Conservation (phyloP, 2,329 filamentous ascomycete genomes). For the Claviceps quebecensis region DNA sequence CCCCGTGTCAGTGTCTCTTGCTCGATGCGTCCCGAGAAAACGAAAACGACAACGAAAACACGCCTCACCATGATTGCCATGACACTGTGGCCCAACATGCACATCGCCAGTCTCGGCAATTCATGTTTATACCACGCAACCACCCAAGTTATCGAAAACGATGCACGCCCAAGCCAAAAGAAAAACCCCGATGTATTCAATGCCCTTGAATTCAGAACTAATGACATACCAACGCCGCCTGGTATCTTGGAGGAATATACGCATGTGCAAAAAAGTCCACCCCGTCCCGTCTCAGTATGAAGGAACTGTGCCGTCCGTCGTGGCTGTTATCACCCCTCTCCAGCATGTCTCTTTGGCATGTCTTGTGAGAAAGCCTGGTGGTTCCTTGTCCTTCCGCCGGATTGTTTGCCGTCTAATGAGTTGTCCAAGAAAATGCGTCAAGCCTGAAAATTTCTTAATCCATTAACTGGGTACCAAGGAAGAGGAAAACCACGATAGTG, state of each 20-base stretch:
- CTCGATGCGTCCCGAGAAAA: neutral
- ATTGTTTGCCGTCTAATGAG: conserved; percentile 12
- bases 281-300: neutral
- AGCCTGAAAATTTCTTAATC: neutral
- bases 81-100: too few species aligned
- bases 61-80: neutral
- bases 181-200: neutral
- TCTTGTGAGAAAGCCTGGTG: conserved; percentile 11
- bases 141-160: neutral
- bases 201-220: conserved; percentile 1
- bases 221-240: conserved; percentile 22
- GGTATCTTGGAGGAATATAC: conserved; percentile 20
- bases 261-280: conserved; percentile 4
- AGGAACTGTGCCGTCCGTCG: neutral
- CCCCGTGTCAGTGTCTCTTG: too few species aligned
- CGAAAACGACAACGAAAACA: neutral
- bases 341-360: neutral
- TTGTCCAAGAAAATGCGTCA: conserved; percentile 9
- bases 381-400: conserved; percentile 20
- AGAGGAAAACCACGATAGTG: neutral
- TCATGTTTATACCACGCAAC: too few species aligned
- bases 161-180: neutral
- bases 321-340: too few species aligned
- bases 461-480: neutral
- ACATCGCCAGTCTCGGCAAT: too few species aligned